These are phyloP conservation scores for Hypoxylon sp. DNA, from an alignment of 2,329 filamentous ascomycete species.

Conservation along the genomic window DNA sequence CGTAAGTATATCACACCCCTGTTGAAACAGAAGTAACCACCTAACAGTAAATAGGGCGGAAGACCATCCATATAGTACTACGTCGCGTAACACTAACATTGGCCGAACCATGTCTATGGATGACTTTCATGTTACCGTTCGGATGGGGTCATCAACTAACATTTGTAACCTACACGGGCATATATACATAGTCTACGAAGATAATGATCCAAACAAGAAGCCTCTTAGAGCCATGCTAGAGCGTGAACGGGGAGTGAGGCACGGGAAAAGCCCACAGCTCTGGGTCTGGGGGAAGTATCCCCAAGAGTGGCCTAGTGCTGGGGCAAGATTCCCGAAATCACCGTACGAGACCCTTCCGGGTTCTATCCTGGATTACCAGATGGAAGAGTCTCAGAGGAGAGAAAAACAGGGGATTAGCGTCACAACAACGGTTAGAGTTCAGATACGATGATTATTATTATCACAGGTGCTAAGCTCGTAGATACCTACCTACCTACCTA, in stretches of 20 bases:
- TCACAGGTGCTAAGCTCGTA: too few species aligned
- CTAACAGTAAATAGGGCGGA: conserved; percentile 2
- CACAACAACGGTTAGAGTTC: too few species aligned
- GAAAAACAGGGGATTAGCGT: not conserved
- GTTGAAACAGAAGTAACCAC: not conserved
- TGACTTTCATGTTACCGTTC: conserved; percentile 31
- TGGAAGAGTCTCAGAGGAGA: not conserved
- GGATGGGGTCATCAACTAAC: conserved; percentile 14
- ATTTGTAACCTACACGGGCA: conserved; percentile 28
- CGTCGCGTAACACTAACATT: not conserved
- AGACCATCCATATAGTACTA: conserved; percentile 11
- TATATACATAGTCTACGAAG: conserved; percentile 22
- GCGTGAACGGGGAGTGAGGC: conserved; percentile 16
- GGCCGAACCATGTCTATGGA: conserved; percentile 8
- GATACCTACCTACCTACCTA: too few species aligned
- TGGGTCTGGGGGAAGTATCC: conserved; percentile 23
- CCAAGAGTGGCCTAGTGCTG: not conserved
- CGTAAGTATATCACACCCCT: conserved; percentile 10
- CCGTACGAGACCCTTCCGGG: conserved; percentile 10
- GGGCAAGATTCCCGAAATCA: not conserved
- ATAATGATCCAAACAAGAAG: conserved; percentile 4
- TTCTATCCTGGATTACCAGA: conserved; percentile 11
- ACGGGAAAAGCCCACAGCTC: conserved; percentile 25
- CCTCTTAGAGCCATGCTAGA: conserved; percentile 14
- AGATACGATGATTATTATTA: too few species aligned